A percentile compares a stretch with the other conserved stretches of the same genome.
Conservation (phyloP, 805 yeast species). For the Ogataea ganodermae region DNA sequence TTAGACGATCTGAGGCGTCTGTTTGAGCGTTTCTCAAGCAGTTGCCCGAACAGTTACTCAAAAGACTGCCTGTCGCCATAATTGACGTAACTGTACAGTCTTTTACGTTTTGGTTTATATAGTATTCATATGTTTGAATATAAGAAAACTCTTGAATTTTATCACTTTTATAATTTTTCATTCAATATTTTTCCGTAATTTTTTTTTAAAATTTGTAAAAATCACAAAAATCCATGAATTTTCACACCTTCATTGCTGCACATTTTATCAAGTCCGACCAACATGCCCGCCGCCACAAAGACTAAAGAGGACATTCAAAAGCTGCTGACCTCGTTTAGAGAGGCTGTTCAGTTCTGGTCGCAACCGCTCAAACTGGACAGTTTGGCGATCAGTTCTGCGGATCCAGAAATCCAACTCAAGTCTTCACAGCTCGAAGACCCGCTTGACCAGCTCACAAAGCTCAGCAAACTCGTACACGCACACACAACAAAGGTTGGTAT, state of each 20-base stretch:
- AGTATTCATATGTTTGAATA: too few species aligned
- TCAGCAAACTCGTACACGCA: conserved; percentile 63
- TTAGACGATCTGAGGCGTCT: too few species aligned
- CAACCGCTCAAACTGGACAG: conserved; percentile 10
- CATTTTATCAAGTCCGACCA: too few species aligned
- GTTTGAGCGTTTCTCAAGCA: too few species aligned
- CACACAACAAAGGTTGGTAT: conserved; percentile 78
- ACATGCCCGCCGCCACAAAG: conserved; percentile 12
- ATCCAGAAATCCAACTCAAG: conserved; percentile 9
- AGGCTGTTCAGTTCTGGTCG: conserved; percentile 24
- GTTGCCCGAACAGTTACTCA: too few species aligned
- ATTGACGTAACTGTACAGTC: too few species aligned
- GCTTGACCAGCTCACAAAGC: conserved; percentile 57
- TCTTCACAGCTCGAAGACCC: conserved; percentile 43
- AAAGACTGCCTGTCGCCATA: too few species aligned
- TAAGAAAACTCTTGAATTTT: too few species aligned
- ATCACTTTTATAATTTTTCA: too few species aligned
- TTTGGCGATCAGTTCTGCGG: background rate
- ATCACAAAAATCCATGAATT: background rate
- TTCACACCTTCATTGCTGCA: background rate
- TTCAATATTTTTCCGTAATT: too few species aligned
- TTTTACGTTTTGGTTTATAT: too few species aligned
- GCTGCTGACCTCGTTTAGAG: conserved; percentile 23
- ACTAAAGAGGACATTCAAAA: conserved; percentile 17
- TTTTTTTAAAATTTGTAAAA: too few species aligned